Evolutionary conservation across 1,284 basidiomycete genomes (phyloP), one percentile per base, ranked within the genome.

Genomic region (Mycosarcoma maydis): DNA sequence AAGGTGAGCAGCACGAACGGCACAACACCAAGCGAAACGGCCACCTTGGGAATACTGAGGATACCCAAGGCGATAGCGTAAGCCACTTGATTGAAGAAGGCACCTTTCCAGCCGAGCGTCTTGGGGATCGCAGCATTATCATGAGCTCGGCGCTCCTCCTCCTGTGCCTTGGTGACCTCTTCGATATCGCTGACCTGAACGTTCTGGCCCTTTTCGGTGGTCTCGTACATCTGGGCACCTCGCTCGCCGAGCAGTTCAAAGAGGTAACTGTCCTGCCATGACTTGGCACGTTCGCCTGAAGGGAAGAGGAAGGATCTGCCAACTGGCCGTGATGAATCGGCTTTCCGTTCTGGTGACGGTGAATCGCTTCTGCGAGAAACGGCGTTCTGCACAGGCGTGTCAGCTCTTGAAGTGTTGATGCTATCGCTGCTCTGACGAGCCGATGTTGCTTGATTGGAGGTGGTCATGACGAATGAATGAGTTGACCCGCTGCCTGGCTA

Each of bases 11-110:
- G 37, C 14, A 77, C 48, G 33, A 74, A 76, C 0, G 76, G 73
- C n/a, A 74, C 73, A 14, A 74, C 57, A 26, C 76, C 76, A 38
- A 77, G 45, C 24, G 73, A 68, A 9, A 75, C 76, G 23, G 72
- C 73, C 27, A 70, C 66, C 26, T 57, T 62, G 3, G 75, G 75
- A 19, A 77, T 74, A 37, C 66, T 71, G 42, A 77, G 57, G 32
- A 77, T 65, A 11, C 76, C 76, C 17, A 77, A 61, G 10, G 76
- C 76, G 40, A 77, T 74, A 16, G 73, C 64, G 45, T 72, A 77
- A 26, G 73, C 73, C 14, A 73, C 68, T 47, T 60, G 60, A 58
- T 76, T 76, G 61, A 73, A 77, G 42, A 73, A 75, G 27, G 67
- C 60, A 20, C 73, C 76, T 38, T 71, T 52, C 61, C 56, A 72